Percentiles rank a stretch among this genome's conserved stretches.
Evolutionary conservation across 257 asterid genomes (phyloP).

Genomic region (Nicotiana knightiana): DNA sequence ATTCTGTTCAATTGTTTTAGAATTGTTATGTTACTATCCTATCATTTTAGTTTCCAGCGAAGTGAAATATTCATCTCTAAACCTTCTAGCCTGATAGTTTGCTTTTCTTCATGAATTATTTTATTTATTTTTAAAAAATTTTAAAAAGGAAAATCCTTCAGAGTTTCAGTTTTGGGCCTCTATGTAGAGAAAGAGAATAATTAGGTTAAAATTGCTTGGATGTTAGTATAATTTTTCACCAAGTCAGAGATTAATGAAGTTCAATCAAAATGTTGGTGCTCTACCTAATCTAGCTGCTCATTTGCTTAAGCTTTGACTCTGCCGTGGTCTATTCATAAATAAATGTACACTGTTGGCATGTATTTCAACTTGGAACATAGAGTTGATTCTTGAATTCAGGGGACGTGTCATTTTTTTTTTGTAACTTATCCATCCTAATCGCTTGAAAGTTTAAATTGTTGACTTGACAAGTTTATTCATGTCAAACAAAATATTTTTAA

Average conservation of each 20-base stretch:
- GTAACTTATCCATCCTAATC: no score
- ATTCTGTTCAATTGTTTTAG: no score
- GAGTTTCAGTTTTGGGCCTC: background rate
- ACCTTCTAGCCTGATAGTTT: background rate
- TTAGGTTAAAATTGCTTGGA: background rate
- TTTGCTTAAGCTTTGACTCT: background rate
- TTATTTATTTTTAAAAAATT: background rate
- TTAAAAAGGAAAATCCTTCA: background rate
- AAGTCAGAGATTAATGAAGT: background rate
- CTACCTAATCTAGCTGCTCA: background rate
- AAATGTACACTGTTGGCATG: no score
- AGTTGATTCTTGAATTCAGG: background rate
- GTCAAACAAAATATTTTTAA: no score
- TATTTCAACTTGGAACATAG: background rate
- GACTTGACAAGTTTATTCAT: no score
- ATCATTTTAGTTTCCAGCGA: no score
- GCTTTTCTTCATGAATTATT: background rate
- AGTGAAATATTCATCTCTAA: no score
- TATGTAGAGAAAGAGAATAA: background rate
- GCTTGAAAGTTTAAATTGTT: no score
- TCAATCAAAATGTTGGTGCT: background rate
- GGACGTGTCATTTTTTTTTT: background rate
- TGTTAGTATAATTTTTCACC: background rate
- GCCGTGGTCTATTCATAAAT: background rate
- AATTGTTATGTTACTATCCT: no score